These are phyloP conservation scores for Rutstroemia sp. DNA, from an alignment of 2,329 filamentous ascomycete species.

Conservation along the genomic window DNA sequence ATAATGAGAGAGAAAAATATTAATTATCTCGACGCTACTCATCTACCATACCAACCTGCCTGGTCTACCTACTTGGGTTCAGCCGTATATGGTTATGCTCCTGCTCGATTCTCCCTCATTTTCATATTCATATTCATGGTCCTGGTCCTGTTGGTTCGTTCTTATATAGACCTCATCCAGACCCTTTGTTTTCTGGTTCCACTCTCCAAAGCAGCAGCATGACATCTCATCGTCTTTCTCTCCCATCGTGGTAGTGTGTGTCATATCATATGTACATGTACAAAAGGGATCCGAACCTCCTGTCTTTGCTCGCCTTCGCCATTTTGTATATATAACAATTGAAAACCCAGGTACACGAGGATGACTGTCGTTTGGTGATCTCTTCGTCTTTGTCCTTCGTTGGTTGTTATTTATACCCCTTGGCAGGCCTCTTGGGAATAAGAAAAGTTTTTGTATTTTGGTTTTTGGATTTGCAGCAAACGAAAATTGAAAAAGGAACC, in stretches of 20 bases:
- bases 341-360: conserved; percentile 14
- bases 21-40: conserved; percentile 13
- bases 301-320: background rate
- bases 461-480: conserved; percentile 6
- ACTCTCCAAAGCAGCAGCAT: conserved; percentile 14
- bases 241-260: conserved; percentile 5
- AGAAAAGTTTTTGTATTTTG: conserved; percentile 1
- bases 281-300: conserved; percentile 13
- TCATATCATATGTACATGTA: conserved; percentile 12
- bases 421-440: conserved; percentile 2
- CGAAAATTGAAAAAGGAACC: background rate
- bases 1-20: conserved; percentile 14
- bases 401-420: conserved; percentile 11
- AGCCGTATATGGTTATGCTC: conserved; percentile 14
- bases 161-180: conserved; percentile 22
- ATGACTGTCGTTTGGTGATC: conserved; percentile 22
- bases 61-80: conserved; percentile 16
- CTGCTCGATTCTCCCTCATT: no score
- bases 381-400: conserved; percentile 20
- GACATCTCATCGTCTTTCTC: conserved; percentile 22
- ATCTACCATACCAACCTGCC: no score
- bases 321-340: conserved; percentile 21
- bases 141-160: conserved; percentile 10
- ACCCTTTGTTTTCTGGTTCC: conserved; percentile 12
- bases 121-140: no score